These are phyloP conservation scores for Mesembryanthemum crystallinum DNA, from an alignment of 148 eudicot species.

Conservation along the genomic window DNA sequence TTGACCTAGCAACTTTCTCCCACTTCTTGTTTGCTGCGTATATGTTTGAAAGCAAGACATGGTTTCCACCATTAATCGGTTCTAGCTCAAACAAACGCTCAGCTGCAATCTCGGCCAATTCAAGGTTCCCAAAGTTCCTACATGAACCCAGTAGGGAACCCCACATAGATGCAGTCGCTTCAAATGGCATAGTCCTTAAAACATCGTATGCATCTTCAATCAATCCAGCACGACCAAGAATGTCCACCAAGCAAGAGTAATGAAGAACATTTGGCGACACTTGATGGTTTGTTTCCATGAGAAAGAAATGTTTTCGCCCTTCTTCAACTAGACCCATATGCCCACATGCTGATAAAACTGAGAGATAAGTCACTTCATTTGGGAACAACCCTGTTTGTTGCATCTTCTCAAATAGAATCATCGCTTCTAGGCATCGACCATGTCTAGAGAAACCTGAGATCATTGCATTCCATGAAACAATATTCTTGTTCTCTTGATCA, in stretches of 20 bases:
- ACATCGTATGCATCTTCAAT: constrained; percentile 56
- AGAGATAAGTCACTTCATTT: constrained; percentile 67
- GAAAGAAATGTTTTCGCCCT: constrained; percentile 51
- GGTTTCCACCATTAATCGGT: constrained; percentile 69
- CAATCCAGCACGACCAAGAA: constrained; percentile 65
- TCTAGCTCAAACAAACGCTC: constrained; percentile 63
- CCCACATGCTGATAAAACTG: constrained; percentile 66
- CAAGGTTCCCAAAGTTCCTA: constrained; percentile 48
- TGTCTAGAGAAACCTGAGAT: constrained; percentile 78
- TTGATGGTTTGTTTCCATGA: constrained; percentile 47
- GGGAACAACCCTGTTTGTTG: constrained; percentile 62
- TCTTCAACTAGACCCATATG: constrained; percentile 70
- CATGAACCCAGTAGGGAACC: constrained; percentile 73
- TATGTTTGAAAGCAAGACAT: constrained; percentile 66
- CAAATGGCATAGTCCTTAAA: constrained; percentile 65
- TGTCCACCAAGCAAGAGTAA: constrained; percentile 75
- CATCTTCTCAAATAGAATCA: constrained; percentile 78
- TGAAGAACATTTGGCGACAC: constrained; percentile 53
- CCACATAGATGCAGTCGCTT: constrained; percentile 79
- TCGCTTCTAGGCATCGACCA: constrained; percentile 58
- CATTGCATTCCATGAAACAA: constrained; percentile 71
- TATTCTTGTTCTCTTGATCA: constrained; percentile 40
- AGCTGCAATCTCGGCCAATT: constrained; percentile 74
- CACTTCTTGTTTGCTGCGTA: constrained; percentile 66
- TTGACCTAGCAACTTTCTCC: constrained; percentile 56